phyloP scores from a whole-genome alignment of 495 filamentous ascomycete genomes.

The Penicillium chermesinum region DNA sequence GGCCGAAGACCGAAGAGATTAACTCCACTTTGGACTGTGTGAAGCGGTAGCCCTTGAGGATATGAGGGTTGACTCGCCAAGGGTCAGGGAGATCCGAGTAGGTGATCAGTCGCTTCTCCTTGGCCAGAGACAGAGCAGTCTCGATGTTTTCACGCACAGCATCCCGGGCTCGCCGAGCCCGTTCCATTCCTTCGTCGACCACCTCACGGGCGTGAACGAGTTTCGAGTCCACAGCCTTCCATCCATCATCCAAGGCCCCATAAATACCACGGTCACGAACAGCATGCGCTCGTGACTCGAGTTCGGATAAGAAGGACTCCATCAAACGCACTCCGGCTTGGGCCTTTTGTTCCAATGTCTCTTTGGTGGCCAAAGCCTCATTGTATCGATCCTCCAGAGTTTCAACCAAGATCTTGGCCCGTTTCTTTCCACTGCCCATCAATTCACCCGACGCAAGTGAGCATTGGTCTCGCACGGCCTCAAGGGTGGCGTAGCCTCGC shows the following conservation, averaged over 20 bases:
- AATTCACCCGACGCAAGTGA: constrained; percentile 86
- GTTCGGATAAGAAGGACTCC: constrained; percentile 74
- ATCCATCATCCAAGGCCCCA: constrained; percentile 60
- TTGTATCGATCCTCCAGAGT: constrained; percentile 89
- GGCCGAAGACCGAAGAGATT: constrained; percentile 70
- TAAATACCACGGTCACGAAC: constrained; percentile 58
- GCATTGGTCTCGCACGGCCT: constrained; percentile 82
- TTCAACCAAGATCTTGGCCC: constrained; percentile 85
- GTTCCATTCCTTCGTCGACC: constrained; percentile 79
- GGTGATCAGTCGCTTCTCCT: constrained; percentile 74
- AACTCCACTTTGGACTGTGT: constrained; percentile 82
- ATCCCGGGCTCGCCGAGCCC: constrained; percentile 71
- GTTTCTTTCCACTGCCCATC: constrained; percentile 77
- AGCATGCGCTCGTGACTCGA: constrained; percentile 76
- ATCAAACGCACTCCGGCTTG: constrained; percentile 80
- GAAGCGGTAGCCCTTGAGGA: constrained; percentile 87
- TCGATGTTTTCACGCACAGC: constrained; percentile 75
- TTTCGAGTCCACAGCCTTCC: constrained; percentile 67
- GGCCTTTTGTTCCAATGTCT: constrained; percentile 86
- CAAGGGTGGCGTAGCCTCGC: constrained; percentile 75
- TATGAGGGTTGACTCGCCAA: constrained; percentile 94
- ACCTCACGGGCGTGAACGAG: constrained; percentile 70
- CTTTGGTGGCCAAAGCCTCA: constrained; percentile 78
- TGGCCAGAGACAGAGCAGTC: constrained; percentile 68
- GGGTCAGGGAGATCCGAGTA: constrained; percentile 89